These are phyloP conservation scores for Ilex asprella DNA, from an alignment of 257 asterid genomes.

Conservation along the genomic window DNA sequence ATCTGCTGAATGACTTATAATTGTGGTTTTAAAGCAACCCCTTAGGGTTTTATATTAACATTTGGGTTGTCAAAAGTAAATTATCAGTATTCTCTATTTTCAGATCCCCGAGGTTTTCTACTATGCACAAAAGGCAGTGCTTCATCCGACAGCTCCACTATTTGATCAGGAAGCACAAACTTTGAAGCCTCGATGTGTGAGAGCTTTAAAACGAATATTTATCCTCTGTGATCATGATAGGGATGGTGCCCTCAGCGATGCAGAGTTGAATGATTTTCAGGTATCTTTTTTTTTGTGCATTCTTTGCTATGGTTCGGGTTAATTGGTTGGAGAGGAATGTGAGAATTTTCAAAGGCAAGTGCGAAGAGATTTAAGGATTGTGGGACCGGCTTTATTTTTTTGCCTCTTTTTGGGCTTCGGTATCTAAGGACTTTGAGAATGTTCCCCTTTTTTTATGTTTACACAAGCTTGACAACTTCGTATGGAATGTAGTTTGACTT, in stretches of 20 bases:
- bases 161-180: slow-evolving; percentile 96
- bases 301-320: no score
- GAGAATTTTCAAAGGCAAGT: no score
- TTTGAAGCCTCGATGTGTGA: slow-evolving; percentile 79
- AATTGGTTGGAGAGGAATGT: no score
- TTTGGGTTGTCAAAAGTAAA: not conserved
- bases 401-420: no score
- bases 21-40: not conserved
- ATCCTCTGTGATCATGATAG: slow-evolving; percentile 89
- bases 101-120: slow-evolving; percentile 90
- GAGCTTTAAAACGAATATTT: slow-evolving; percentile 91
- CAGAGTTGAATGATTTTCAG: slow-evolving; percentile 93
- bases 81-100: slow-evolving; percentile 10
- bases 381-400: no score
- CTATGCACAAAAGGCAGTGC: slow-evolving; percentile 94
- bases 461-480: no score
- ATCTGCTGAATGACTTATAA: not conserved
- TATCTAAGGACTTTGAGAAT: no score
- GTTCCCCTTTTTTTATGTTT: no score
- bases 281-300: slow-evolving; percentile 16
- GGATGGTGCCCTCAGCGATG: slow-evolving; percentile 98
- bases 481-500: no score
- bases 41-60: not conserved
- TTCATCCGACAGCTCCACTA: slow-evolving; percentile 95
- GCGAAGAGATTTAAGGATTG: no score